Base-by-base conservation (phyloP, 1,284 basidiomycete species). In the Apiotrichum porosum region DNA sequence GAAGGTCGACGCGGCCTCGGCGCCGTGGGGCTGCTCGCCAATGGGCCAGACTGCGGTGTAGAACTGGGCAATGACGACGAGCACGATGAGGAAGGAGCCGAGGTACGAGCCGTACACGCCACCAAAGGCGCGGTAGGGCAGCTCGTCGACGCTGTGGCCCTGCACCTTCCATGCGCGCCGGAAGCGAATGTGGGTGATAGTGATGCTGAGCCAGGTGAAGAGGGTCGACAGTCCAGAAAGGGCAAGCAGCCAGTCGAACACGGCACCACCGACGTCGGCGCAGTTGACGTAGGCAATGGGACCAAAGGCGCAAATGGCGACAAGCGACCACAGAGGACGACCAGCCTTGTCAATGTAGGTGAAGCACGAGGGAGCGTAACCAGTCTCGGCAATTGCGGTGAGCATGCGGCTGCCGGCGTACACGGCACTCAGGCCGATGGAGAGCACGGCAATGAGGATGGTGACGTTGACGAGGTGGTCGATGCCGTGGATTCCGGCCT, bases 151-250 rank as follows among this genome's bases (percentile, higher is more conserved):
- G 4, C 65, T 58, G 57, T 71, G 66, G 13, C 73, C 72, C 52
- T 59, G 72, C 15, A 55, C 54, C 30, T 53, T 51, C 75, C 75
- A 76, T 0, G 75, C 77, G 22, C 42, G 42, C 17, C 75, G 63
- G 71, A 77, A 77, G 19, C 75, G 72, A 44, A 75, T 68, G 43
- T 65, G 61, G 21, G 54, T 54, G 42, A 56, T 31, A 28, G 60
- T 55, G 35, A 62, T 59, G 9, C 61, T 56, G 24, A 61, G 49
- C 73, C 74, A 79, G 37, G 76, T 75, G 70, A 79, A 76, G 54
- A 80, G 73, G n/a, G 76, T 76, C 9, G 75, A 74, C 9, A 79
- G 71, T 65, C 77, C 78, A 23, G 73, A 75, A n/a, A 78, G 62
- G 36, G 74, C 76, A 26, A 78, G 60, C 9, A 79, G 66, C 77